Conservation (phyloP, 345 rosid genomes). For the Citrus unshiu region DNA sequence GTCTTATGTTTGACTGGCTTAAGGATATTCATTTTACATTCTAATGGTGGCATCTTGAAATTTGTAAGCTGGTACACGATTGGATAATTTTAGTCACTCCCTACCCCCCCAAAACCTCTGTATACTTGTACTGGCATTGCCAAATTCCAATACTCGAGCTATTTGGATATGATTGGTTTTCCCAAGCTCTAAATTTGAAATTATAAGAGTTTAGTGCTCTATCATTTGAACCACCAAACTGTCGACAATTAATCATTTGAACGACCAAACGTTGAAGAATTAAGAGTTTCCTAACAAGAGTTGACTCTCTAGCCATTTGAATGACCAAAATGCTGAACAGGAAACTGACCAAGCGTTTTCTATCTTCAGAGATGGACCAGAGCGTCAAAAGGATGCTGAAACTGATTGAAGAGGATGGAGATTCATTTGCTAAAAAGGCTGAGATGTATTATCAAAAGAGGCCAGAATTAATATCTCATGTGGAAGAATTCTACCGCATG, state of each 20-base stretch:
- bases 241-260: neutral
- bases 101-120: neutral
- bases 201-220: neutral
- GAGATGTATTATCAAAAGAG: constrained; percentile 83
- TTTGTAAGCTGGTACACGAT: neutral
- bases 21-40: neutral
- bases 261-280: neutral
- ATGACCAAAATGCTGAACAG: constrained; percentile 7
- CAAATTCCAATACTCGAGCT: neutral
- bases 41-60: neutral
- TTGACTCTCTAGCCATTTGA: constrained; percentile 1
- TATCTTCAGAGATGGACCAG: constrained; percentile 76
- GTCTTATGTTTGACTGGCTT: neutral
- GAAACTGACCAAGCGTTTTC: constrained; percentile 14
- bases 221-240: constrained; percentile 1
- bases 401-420: constrained; percentile 86
- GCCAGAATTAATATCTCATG: constrained; percentile 67
- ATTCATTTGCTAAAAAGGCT: constrained; percentile 86
- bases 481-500: constrained; percentile 79
- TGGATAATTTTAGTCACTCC: neutral
- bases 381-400: constrained; percentile 71
- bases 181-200: neutral
- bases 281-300: neutral
- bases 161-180: neutral
- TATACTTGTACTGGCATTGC: neutral